phyloP scores from a whole-genome alignment of 257 asterid genomes.

The Petunia secreta region DNA sequence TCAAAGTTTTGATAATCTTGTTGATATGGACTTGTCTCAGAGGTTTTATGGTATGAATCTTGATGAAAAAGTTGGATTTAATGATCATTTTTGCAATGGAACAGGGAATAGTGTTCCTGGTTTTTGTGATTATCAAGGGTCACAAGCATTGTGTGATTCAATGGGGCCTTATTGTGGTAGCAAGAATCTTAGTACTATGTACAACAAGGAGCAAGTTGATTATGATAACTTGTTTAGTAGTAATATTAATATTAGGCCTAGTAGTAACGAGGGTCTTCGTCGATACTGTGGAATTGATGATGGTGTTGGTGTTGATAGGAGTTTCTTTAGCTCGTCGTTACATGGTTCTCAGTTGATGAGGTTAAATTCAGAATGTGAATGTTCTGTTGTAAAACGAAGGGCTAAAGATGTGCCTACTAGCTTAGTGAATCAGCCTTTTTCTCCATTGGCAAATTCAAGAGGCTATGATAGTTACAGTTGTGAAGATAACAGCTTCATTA shows the following conservation, averaged over 20 bases:
- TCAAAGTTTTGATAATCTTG: conserved; percentile 25
- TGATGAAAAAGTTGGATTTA: conserved; percentile 31
- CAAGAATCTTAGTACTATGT: neutral
- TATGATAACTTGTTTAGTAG: neutral
- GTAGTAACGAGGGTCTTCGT: conserved; percentile 19
- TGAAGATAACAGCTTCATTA: conserved; percentile 30
- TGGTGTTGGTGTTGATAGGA: conserved; percentile 13
- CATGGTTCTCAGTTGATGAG: conserved; percentile 29
- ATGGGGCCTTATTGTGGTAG: neutral
- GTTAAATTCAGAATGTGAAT: conserved; percentile 22
- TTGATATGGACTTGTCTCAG: conserved; percentile 37
- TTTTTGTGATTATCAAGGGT: conserved; percentile 17
- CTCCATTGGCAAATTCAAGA: conserved; percentile 25
- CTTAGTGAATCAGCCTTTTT: conserved; percentile 14
- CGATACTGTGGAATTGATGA: conserved; percentile 16
- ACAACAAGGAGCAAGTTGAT: neutral
- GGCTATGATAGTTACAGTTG: neutral
- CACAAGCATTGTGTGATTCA: conserved; percentile 17
- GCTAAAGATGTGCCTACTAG: conserved; percentile 19
- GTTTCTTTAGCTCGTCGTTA: conserved; percentile 24
- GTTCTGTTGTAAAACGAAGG: conserved; percentile 20
- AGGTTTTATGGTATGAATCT: conserved; percentile 34
- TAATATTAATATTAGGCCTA: conserved; percentile 24
- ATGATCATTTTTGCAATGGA: conserved; percentile 27
- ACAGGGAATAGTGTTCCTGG: conserved; percentile 12